phyloP scores from a whole-genome alignment of 2,329 filamentous ascomycete genomes.

The Pestalotiopsis sp. region DNA sequence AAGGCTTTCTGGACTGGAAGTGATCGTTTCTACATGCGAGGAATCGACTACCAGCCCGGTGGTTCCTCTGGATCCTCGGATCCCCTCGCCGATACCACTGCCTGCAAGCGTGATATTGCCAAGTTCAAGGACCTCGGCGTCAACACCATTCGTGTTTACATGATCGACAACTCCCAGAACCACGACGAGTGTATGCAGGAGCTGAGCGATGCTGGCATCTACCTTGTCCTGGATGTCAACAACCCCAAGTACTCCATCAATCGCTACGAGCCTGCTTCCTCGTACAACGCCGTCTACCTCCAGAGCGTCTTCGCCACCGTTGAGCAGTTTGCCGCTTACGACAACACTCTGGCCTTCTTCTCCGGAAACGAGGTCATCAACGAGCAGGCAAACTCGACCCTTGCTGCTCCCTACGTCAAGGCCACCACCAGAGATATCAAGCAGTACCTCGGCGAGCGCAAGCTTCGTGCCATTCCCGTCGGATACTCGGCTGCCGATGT shows the following conservation, averaged over 20 bases:
- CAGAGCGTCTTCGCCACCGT: constrained; percentile 86
- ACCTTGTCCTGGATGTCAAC: constrained; percentile 90
- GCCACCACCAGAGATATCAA: constrained; percentile 78
- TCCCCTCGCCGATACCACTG: constrained; percentile 70
- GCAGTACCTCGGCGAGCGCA: constrained; percentile 65
- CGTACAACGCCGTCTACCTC: constrained; percentile 87
- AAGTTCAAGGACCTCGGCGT: constrained; percentile 85
- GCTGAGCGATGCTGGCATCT: constrained; percentile 83
- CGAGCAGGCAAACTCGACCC: constrained; percentile 62
- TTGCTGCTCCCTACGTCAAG: constrained; percentile 74
- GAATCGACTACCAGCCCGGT: constrained; percentile 66
- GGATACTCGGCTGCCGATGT: constrained; percentile 83
- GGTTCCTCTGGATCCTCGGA: constrained; percentile 62
- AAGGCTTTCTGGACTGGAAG: constrained; percentile 62
- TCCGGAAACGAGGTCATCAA: constrained; percentile 83
- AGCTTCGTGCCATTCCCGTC: constrained; percentile 70
- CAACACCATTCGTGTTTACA: constrained; percentile 93
- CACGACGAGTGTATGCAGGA: constrained; percentile 86
- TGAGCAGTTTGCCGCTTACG: constrained; percentile 79
- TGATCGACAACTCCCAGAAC: constrained; percentile 80
- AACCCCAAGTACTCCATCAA: constrained; percentile 87
- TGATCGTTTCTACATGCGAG: constrained; percentile 60
- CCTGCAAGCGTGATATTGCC: constrained; percentile 78
- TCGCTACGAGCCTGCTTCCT: constrained; percentile 69
- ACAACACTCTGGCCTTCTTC: constrained; percentile 87